Evolutionary conservation across 177 flowering plant genomes (phyloP).

Genomic region (Telopea speciosissima): DNA sequence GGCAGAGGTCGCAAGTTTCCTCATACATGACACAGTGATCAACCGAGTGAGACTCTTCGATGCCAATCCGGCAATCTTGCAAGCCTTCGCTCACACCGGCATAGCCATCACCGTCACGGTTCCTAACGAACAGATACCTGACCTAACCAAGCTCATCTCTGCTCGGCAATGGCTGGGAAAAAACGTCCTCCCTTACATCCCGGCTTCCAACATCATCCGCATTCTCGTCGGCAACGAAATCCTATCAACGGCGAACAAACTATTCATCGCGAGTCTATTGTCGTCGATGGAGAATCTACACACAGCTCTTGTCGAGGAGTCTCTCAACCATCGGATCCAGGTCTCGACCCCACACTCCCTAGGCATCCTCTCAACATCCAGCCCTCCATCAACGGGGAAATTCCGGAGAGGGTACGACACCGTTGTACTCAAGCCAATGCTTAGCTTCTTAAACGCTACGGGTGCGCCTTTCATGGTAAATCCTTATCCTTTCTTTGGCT

Average conservation of each 20-base stretch:
- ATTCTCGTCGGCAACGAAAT: constrained; percentile 75
- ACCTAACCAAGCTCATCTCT: constrained; percentile 33
- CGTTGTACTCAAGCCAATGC: constrained; percentile 50
- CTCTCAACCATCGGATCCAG: constrained; percentile 46
- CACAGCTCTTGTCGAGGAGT: constrained; percentile 43
- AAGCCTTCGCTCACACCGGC: constrained; percentile 65
- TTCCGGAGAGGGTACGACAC: constrained; percentile 55
- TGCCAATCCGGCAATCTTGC: constrained; percentile 37
- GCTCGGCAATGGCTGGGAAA: constrained; percentile 58
- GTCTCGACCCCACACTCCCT: constrained; percentile 82
- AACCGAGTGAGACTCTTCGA: constrained; percentile 65
- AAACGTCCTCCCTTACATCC: constrained; percentile 43
- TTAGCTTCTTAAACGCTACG: constrained; percentile 52
- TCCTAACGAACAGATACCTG: constrained; percentile 63
- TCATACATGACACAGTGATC: constrained; percentile 46
- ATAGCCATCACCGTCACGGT: constrained; percentile 57
- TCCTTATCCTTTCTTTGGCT: constrained; percentile 74
- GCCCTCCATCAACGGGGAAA: constrained; percentile 59
- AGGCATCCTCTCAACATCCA: constrained; percentile 52
- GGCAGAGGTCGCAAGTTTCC: constrained; percentile 49
- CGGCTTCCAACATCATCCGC: constrained; percentile 50
- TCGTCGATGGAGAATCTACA: constrained; percentile 76
- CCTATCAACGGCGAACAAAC: constrained; percentile 39
- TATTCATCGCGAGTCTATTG: constrained; percentile 45
- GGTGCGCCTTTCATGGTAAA: constrained; percentile 70